Evolutionary conservation across 2,329 filamentous ascomycete species (phyloP).

Genomic region (Trichoderma endophyticum): DNA sequence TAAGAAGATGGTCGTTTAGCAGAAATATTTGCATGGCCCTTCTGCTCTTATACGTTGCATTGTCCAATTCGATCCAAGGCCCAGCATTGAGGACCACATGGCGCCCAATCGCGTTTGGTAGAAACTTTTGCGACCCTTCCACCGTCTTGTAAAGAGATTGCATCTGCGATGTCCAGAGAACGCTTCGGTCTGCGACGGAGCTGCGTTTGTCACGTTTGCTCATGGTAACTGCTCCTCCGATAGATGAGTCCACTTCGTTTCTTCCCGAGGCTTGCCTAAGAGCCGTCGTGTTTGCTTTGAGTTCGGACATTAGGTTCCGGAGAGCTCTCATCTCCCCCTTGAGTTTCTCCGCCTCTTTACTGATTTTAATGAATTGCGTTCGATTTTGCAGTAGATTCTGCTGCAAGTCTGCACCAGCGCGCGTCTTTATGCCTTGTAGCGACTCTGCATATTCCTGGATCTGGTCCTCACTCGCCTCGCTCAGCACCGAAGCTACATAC

Average conservation of each 20-base stretch:
- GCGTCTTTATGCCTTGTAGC: conserved; percentile 71
- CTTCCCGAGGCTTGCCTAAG: conserved; percentile 58
- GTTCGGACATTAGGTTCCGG: conserved; percentile 84
- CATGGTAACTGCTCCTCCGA: conserved; percentile 52
- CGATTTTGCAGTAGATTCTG: conserved; percentile 96
- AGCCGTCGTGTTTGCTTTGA: conserved; percentile 73
- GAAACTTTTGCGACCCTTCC: conserved; percentile 96
- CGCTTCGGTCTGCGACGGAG: conserved; percentile 71
- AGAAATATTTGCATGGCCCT: conserved; percentile 88
- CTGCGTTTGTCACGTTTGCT: conserved; percentile 80
- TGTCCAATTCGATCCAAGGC: conserved; percentile 93
- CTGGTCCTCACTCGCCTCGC: conserved; percentile 83
- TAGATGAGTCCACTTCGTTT: conserved; percentile 45
- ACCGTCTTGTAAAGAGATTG: conserved; percentile 87
- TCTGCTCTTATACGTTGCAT: conserved; percentile 92
- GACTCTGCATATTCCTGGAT: conserved; percentile 78
- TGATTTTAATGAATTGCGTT: conserved; percentile 98
- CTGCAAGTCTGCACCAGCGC: conserved; percentile 80
- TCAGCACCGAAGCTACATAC: conserved; percentile 70
- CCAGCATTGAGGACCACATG: conserved; percentile 93
- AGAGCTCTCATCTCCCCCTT: conserved; percentile 94
- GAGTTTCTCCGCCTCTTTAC: conserved; percentile 96
- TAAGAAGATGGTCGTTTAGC: conserved; percentile 88
- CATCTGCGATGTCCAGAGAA: conserved; percentile 67
- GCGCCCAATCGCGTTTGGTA: conserved; percentile 84